Conservation (phyloP, 495 filamentous ascomycete species). For the Hypoxylon rickii region DNA sequence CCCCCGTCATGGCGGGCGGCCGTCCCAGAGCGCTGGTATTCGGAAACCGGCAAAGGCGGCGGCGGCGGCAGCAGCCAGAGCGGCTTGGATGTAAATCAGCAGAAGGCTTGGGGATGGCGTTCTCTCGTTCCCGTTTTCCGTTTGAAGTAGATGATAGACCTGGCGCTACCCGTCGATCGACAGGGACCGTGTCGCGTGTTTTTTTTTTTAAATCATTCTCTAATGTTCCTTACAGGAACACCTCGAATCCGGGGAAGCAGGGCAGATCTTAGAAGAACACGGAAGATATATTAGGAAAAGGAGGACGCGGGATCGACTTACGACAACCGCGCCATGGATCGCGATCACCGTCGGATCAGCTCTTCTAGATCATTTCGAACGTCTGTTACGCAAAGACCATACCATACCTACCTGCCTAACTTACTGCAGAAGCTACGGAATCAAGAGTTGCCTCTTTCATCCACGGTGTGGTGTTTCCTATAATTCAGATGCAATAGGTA, state of each 20-base stretch:
- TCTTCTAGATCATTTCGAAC: constrained; percentile 17
- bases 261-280: constrained; percentile 20
- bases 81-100: constrained; percentile 11
- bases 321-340: constrained; percentile 3
- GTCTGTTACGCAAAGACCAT: neutral
- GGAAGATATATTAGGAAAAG: too few relatives aligned
- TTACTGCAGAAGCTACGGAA: too few relatives aligned
- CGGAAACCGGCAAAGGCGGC: constrained; percentile 17
- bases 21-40: constrained; percentile 28
- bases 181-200: constrained; percentile 26
- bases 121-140: constrained; percentile 15
- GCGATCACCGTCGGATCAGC: constrained; percentile 18
- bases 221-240: neutral
- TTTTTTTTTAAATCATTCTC: too few relatives aligned
- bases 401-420: too few relatives aligned
- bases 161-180: constrained; percentile 25
- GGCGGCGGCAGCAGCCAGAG: too few relatives aligned
- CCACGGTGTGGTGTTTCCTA: too few relatives aligned
- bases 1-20: too few relatives aligned
- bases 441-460: too few relatives aligned
- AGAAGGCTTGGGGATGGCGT: constrained; percentile 1
- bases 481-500: too few relatives aligned
- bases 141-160: constrained; percentile 33
- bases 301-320: constrained; percentile 6
- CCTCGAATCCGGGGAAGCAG: constrained; percentile 12